Conservation (phyloP, 2,329 filamentous ascomycete genomes). For the Chaetothyriales sp. region DNA sequence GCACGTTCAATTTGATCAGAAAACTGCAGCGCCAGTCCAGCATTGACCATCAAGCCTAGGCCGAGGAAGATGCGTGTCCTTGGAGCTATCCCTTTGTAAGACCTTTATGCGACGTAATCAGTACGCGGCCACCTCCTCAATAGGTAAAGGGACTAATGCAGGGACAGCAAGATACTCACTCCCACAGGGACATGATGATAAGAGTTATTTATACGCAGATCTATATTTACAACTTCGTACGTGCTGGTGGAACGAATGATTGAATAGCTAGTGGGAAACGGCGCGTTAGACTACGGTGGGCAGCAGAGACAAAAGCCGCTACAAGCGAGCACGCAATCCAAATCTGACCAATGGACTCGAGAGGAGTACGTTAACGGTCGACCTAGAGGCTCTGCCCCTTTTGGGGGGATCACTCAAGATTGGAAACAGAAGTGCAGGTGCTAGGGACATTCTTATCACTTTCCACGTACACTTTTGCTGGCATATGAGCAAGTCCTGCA, state of each 20-base stretch:
- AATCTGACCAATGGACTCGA: neutral
- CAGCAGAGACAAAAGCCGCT: neutral
- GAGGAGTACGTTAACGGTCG: neutral
- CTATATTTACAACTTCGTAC: neutral
- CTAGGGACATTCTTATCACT: neutral
- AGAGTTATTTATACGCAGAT: neutral
- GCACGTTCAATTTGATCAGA: slow-evolving; percentile 17
- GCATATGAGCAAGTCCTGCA: neutral
- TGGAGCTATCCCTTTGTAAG: slow-evolving; percentile 15
- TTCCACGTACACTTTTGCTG: neutral
- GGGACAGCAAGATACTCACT: slow-evolving; percentile 5
- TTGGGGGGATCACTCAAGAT: neutral
- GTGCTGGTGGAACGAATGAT: neutral
- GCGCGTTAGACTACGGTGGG: neutral
- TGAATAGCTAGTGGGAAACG: too few relatives aligned
- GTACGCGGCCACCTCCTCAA: neutral
- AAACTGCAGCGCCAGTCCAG: slow-evolving; percentile 14
- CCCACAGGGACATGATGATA: slow-evolving; percentile 13
- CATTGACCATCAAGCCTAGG: slow-evolving; percentile 16
- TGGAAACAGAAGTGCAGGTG: neutral
- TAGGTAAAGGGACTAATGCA: too few relatives aligned
- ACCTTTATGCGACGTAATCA: slow-evolving; percentile 4
- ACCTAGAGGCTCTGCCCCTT: neutral
- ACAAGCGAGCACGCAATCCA: neutral
- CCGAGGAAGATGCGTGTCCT: slow-evolving; percentile 16